Conservation (phyloP, 1,284 basidiomycete genomes). For the Mycena citricolor region DNA sequence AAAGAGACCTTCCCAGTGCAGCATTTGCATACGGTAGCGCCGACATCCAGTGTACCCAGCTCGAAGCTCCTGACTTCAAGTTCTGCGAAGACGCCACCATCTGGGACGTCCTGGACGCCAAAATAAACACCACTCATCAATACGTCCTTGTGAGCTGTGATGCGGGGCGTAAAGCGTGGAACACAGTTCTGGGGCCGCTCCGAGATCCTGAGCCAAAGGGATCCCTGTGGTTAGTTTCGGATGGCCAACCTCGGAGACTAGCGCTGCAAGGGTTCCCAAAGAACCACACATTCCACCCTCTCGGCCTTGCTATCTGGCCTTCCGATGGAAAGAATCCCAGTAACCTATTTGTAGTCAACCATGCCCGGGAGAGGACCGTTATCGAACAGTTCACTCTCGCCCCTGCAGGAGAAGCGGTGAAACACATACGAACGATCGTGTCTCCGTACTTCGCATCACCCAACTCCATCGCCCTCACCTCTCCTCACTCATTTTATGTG, state of each 20-base stretch:
- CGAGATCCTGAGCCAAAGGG: conserved; percentile 41
- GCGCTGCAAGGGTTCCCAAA: conserved; percentile 43
- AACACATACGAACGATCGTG: conserved; percentile 57
- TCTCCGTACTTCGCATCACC: conserved; percentile 58
- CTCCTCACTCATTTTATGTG: conserved; percentile 62
- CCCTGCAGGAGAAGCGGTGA: conserved; percentile 41
- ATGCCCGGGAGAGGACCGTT: conserved; percentile 53
- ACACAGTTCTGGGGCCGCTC: conserved; percentile 50
- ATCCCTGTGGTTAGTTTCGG: conserved; percentile 38
- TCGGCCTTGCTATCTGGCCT: conserved; percentile 53
- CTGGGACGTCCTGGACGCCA: conserved; percentile 44
- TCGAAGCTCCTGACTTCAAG: conserved; percentile 40
- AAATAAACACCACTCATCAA: conserved; percentile 25
- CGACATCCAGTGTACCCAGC: conserved; percentile 41
- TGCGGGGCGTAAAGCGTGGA: conserved; percentile 38
- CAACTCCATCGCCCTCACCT: conserved; percentile 63
- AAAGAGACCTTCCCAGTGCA: conserved; percentile 43
- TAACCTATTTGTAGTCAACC: conserved; percentile 64
- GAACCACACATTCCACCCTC: conserved; percentile 55
- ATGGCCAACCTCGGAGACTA: conserved; percentile 27
- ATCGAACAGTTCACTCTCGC: conserved; percentile 64
- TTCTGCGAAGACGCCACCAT: conserved; percentile 66
- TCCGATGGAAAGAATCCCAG: conserved; percentile 44
- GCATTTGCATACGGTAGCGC: conserved; percentile 51
- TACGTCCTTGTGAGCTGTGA: conserved; percentile 38